phyloP scores from a whole-genome alignment of 2,329 filamentous ascomycete genomes.

The Hymenoscyphus fraxineus region DNA sequence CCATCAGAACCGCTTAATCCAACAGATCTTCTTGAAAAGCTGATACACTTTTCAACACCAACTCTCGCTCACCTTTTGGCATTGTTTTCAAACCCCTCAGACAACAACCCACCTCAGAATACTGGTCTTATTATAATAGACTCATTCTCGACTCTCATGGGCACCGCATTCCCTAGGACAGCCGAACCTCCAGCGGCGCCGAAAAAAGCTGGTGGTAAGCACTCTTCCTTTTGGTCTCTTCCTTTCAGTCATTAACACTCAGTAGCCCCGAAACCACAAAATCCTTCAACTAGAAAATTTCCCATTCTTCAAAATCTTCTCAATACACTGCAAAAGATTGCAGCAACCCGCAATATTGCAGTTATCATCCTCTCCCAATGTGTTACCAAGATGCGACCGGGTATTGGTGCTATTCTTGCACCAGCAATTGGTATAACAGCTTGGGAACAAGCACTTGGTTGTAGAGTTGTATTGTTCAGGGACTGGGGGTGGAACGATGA shows the following conservation, averaged over 20 bases:
- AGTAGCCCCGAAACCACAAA: constrained; percentile 17
- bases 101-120: constrained; percentile 55
- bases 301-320: constrained; percentile 56
- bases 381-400: constrained; percentile 72
- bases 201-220: constrained; percentile 28
- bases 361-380: constrained; percentile 76
- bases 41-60: constrained; percentile 61
- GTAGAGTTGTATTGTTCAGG: constrained; percentile 71
- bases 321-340: constrained; percentile 69
- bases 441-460: constrained; percentile 77
- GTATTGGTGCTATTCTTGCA: constrained; percentile 63
- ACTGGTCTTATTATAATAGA: constrained; percentile 74
- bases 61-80: constrained; percentile 66
- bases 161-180: constrained; percentile 68
- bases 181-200: constrained; percentile 34
- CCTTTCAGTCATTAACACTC: neutral
- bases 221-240: neutral
- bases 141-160: constrained; percentile 71
- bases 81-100: constrained; percentile 64
- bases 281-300: constrained; percentile 37
- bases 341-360: constrained; percentile 67
- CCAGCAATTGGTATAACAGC: constrained; percentile 70
- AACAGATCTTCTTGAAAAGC: constrained; percentile 41
- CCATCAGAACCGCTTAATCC: constrained; percentile 17
- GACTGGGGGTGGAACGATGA: constrained; percentile 61